A percentile compares a stretch with the other conserved stretches of the same genome.
phyloP scores from a whole-genome alignment of 129 eudicot genomes.

The Pseudognaphalium luteoalbum region DNA sequence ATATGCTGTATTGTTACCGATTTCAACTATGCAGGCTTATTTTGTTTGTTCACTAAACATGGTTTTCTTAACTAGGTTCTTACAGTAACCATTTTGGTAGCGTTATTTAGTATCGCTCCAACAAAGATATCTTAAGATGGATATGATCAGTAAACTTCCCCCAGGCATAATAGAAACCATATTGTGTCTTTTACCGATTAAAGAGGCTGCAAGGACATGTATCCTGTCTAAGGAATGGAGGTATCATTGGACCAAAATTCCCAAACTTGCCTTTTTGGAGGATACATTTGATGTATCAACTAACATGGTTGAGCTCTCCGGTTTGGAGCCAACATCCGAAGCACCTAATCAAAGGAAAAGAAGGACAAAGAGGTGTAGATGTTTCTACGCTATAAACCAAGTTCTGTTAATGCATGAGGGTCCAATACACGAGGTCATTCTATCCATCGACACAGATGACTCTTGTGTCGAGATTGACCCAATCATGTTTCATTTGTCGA shows the following conservation, averaged over 20 bases:
- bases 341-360: not conserved
- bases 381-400: slow-evolving; percentile 1
- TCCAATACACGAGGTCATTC: slow-evolving; percentile 3
- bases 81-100: not conserved
- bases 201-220: slow-evolving; percentile 5
- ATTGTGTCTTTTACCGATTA: not conserved
- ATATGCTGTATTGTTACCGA: no score
- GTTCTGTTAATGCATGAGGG: not conserved
- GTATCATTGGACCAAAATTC: slow-evolving; percentile 12
- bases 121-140: not conserved
- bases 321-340: not conserved
- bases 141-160: not conserved
- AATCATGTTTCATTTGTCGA: not conserved
- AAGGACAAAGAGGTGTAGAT: not conserved
- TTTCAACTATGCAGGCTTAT: not conserved
- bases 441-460: not conserved
- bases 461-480: not conserved
- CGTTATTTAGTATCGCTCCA: not conserved
- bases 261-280: slow-evolving; percentile 1
- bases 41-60: not conserved
- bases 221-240: slow-evolving; percentile 2
- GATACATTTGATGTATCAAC: slow-evolving; percentile 4
- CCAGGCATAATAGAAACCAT: not conserved
- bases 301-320: not conserved
- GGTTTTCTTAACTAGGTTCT: not conserved